Evolutionary conservation across 352 stramenopile species (phyloP), one percentile per base, ranked within the genome.

Genomic region (Thalassiosira exigua): DNA sequence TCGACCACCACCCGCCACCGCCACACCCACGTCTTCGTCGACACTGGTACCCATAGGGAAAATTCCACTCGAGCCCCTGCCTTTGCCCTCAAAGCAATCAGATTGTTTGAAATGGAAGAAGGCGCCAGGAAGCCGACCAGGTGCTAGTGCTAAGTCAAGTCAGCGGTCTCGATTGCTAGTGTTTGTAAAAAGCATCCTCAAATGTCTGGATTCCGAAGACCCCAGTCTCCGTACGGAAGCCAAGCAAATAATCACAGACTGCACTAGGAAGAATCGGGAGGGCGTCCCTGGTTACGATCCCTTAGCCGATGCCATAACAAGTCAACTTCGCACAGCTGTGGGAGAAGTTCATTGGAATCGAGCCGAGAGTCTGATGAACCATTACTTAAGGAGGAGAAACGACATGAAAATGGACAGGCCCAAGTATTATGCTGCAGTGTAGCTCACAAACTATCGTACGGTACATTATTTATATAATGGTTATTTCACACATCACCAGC

Each of bases 281-380:
- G 69, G 69, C 1, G 24, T 70, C 57, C 75, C 59, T 46, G 75
- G 60, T 19, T 84, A 75, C n/a, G 41, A 53, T 32, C 39, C 69
- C 32, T 41, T 84, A 42, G 36, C 51, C 17, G 68, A 80, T 48
- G 69, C 56, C n/a, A 80, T 84, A 32, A 64, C 46, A 59, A 65
- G 21, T 21, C 36, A 56, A 42, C 68, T 84, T 30, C 69, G 75
- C 11, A 26, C 71, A 29, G 32, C 44, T 29, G 48, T 84, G 32
- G 75, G 71, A 42, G 75, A 80, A 21, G 42, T 78, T 11, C 68
- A 84, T 30, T 84, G 75, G 75, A 24, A 51, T 44, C 66, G 64
- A 56, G 69, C 70, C 11, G 54, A 84, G 54, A 59, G 41, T 54
- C 42, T 79, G 12, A 65, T 76, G 75, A 21, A 65, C 12, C 69